Conservation (phyloP, 2,329 filamentous ascomycete species). For the Aspergillus bombycis region DNA sequence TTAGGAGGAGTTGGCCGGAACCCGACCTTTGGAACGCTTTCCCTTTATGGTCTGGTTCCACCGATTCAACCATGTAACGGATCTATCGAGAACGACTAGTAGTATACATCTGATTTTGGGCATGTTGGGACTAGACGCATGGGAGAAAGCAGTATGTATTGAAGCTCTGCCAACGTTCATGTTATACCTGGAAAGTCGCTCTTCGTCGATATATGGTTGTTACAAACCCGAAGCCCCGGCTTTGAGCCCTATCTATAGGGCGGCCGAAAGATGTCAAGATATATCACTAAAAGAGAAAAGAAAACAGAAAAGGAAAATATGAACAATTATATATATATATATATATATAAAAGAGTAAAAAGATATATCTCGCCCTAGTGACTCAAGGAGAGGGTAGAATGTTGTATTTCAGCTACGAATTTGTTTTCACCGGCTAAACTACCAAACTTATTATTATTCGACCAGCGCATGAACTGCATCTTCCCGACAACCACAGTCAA, state of each 20-base stretch:
- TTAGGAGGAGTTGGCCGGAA: not conserved
- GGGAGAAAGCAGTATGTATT: not conserved
- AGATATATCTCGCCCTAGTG: too few relatives aligned
- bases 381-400: not conserved
- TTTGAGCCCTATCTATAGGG: not conserved
- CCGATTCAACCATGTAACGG: not conserved
- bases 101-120: not conserved
- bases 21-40: not conserved
- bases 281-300: not conserved
- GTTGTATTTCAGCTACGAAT: not conserved
- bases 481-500: constrained; percentile 13
- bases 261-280: not conserved
- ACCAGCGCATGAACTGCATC: constrained; percentile 18
- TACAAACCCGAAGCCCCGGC: not conserved
- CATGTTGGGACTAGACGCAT: not conserved
- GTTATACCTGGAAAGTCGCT: not conserved
- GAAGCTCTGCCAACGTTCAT: not conserved
- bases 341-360: too few relatives aligned
- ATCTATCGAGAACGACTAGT: not conserved
- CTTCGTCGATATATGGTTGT: too few relatives aligned
- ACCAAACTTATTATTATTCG: constrained; percentile 4
- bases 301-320: too few relatives aligned
- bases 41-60: not conserved
- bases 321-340: too few relatives aligned
- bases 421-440: constrained; percentile 4